These are phyloP conservation scores for Symbiodinium natans DNA, from an alignment of 73 alveolate species.

Conservation along the genomic window DNA sequence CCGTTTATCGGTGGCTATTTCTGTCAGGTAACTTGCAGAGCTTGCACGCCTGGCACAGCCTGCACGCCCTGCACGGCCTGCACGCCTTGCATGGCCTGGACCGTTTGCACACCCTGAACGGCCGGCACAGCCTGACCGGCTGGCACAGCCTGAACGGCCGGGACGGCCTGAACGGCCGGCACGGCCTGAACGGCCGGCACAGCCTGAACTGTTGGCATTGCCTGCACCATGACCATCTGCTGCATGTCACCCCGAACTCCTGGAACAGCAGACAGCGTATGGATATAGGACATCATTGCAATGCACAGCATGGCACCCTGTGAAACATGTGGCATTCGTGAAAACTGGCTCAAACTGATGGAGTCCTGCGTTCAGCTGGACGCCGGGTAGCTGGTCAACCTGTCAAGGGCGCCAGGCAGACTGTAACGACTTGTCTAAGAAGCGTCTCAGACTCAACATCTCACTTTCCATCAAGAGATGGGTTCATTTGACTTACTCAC, in stretches of 20 bases:
- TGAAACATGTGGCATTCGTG: no score
- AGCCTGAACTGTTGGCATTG: not conserved
- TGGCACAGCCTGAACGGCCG: not conserved
- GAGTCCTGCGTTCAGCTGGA: not conserved
- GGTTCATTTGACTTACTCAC: no score
- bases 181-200: not conserved
- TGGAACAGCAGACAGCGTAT: not conserved
- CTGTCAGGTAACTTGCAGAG: not conserved
- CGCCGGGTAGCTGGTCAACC: not conserved
- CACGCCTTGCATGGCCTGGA: not conserved
- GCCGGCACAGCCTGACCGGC: not conserved
- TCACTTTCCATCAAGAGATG: no score
- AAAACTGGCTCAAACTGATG: no score
- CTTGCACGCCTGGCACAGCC: not conserved
- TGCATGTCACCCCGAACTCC: slow-evolving; percentile 2
- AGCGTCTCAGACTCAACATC: no score
- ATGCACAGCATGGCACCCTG: no score
- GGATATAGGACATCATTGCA: no score
- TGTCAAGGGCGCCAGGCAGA: not conserved
- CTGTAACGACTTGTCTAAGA: no score
- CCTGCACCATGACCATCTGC: slow-evolving; percentile 7
- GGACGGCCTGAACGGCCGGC: slow-evolving; percentile 14
- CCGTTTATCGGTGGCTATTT: no score
- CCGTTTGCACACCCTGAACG: no score
- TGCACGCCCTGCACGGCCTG: not conserved